A percentile compares a stretch with the other conserved stretches of the same genome.
Conservation (phyloP, 2,329 filamentous ascomycete genomes). For the Fonsecaea pedrosoi region DNA sequence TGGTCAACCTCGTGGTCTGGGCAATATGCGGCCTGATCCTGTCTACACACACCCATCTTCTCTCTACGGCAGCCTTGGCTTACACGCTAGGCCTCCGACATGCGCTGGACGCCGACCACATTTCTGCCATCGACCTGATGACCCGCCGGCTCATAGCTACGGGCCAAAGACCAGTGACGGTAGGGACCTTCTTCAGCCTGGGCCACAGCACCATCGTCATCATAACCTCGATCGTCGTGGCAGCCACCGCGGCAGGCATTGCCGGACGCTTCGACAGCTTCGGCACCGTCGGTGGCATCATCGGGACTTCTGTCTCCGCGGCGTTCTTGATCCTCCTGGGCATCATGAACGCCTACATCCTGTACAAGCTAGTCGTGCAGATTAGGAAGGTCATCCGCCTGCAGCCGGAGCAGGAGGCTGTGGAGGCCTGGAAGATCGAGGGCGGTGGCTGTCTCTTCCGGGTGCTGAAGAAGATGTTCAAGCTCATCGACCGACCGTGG, state of each 20-base stretch:
- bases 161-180: slow-evolving; percentile 84
- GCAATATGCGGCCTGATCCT: slow-evolving; percentile 61
- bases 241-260: slow-evolving; percentile 84
- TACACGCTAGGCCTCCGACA: slow-evolving; percentile 91
- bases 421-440: slow-evolving; percentile 70
- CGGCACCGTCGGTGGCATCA: slow-evolving; percentile 79
- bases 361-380: slow-evolving; percentile 76
- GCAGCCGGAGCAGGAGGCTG: slow-evolving; percentile 53
- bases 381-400: slow-evolving; percentile 67
- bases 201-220: slow-evolving; percentile 94
- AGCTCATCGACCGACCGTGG: slow-evolving; percentile 73
- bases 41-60: slow-evolving; percentile 54
- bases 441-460: slow-evolving; percentile 77
- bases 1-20: slow-evolving; percentile 66
- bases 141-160: slow-evolving; percentile 86
- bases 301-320: slow-evolving; percentile 86
- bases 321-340: slow-evolving; percentile 83
- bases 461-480: slow-evolving; percentile 77
- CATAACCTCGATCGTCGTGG: slow-evolving; percentile 87
- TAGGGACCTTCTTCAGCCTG: slow-evolving; percentile 92
- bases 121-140: slow-evolving; percentile 91
- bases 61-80: slow-evolving; percentile 80
- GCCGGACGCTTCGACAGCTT: slow-evolving; percentile 82
- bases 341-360: slow-evolving; percentile 82
- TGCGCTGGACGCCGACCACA: slow-evolving; percentile 97